Evolutionary conservation across 805 yeast species (phyloP).

Genomic region (Lipomyces starkeyi): DNA sequence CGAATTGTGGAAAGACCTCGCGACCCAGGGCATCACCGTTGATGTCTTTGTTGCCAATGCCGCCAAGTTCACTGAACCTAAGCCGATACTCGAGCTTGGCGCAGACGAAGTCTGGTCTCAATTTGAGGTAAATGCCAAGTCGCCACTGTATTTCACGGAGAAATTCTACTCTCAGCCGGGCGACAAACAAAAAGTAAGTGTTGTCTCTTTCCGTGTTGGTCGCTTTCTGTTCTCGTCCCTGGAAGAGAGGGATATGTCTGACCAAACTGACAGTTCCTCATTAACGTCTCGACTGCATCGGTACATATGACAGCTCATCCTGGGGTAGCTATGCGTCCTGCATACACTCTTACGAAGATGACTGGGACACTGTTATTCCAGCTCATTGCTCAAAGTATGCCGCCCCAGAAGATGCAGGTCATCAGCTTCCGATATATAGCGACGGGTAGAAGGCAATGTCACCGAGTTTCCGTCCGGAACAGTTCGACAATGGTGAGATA

Average conservation of each 20-base stretch:
- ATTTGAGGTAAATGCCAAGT: constrained; percentile 9
- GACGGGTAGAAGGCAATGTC: neutral
- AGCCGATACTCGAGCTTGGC: constrained; percentile 12
- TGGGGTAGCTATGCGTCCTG: constrained; percentile 6
- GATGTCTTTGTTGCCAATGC: constrained; percentile 5
- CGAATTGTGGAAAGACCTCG: constrained; percentile 1
- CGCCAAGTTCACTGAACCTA: constrained; percentile 7
- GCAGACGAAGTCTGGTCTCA: constrained; percentile 10
- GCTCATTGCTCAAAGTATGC: constrained; percentile 4
- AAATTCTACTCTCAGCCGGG: constrained; percentile 8
- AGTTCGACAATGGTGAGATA: constrained; percentile 10
- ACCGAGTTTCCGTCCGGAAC: neutral
- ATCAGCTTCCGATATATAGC: neutral
- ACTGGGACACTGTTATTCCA: constrained; percentile 10
- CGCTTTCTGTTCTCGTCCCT: neutral
- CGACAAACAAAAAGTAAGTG: constrained; percentile 7
- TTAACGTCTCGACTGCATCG: neutral
- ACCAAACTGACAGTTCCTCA: constrained; percentile 6
- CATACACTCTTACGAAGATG: constrained; percentile 9
- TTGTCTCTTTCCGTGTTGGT: neutral
- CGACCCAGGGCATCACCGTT: constrained; percentile 3
- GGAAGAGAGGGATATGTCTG: neutral
- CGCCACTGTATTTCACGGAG: constrained; percentile 5
- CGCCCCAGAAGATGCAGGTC: constrained; percentile 3
- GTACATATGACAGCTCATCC: constrained; percentile 8